Percentiles rank a stretch among this genome's conserved stretches.
phyloP scores from a whole-genome alignment of 768 basidiomycete genomes.

The Podaxis rugospora region DNA sequence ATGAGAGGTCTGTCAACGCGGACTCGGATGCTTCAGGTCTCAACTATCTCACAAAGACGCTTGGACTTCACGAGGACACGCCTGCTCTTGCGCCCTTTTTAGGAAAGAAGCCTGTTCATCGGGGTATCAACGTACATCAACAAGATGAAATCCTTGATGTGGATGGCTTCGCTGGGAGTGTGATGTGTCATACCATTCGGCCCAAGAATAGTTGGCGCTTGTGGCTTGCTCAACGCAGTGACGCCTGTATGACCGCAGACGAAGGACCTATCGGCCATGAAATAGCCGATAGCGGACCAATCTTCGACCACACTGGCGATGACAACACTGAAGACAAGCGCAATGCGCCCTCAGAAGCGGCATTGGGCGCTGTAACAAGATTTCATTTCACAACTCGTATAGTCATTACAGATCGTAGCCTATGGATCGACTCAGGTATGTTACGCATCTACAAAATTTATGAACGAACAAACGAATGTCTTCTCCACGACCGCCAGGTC shows the following conservation, averaged over 20 bases:
- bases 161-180: constrained; percentile 12
- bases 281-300: not conserved
- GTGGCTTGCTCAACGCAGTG: constrained; percentile 31
- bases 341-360: not conserved
- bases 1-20: constrained; percentile 4
- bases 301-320: not conserved
- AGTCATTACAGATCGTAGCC: constrained; percentile 42
- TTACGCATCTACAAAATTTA: not conserved
- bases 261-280: not conserved
- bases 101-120: constrained; percentile 36
- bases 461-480: not conserved
- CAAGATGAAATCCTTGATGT: constrained; percentile 35
- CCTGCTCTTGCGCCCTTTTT: constrained; percentile 46
- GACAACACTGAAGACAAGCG: not conserved
- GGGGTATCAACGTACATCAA: constrained; percentile 38
- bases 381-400: constrained; percentile 48
- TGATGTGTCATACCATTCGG: not conserved
- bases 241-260: not conserved
- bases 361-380: constrained; percentile 24
- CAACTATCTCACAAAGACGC: constrained; percentile 31
- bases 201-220: constrained; percentile 26
- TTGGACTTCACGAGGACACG: constrained; percentile 47
- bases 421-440: constrained; percentile 41
- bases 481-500: constrained; percentile 14
- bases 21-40: constrained; percentile 7